Evolutionary conservation across 352 stramenopile genomes (phyloP), one percentile per base, ranked within the genome.

Genomic region (Blastocystis sp.): DNA sequence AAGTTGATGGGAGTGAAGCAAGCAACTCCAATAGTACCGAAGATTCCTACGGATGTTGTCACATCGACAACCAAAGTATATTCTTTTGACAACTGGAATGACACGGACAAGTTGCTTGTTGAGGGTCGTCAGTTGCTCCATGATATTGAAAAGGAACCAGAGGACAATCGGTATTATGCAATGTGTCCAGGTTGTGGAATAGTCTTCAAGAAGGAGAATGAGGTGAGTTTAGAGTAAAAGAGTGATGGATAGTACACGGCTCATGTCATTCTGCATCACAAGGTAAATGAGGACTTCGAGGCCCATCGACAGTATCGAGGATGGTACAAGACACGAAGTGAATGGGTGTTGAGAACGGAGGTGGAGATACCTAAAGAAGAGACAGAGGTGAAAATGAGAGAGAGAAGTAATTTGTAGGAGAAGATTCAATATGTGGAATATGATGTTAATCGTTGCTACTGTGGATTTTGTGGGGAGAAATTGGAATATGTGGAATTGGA

Each of bases 401-500:
- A 56, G 3, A 7, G 35, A 11, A 65, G 11, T 5, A 11, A 77
- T 43, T 0, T 19, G 27, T 77, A 77, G 65, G 65, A 77, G 37
- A 24, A 57, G 9, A 65, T 21, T 5, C 42, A 57, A 0, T 52
- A 59, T 37, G 51, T 83, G 71, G 51, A 52, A 42, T 67, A 66
- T n/a, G 71, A 83, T 43, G 43, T 83, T 32, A 49, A 67, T 46
- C 58, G 39, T 43, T 54, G 27, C 0, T 37, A n/a, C 4, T 83
- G 71, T 32, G 71, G 54, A 5, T 43, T 83, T 35, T 83, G 71
- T 29, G 71, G 71, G 14, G 71, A 83, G 49, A 32, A 46, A 42
- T 56, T 83, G 71, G 71, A 83, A 42, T 29, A 43, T 21, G 52
- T 65, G 46, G 51, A 83, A 24, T 35, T 83, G 71, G 51, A 83